phyloP scores from a whole-genome alignment of 2,329 filamentous ascomycete species.

The Bipolaris victoriae region DNA sequence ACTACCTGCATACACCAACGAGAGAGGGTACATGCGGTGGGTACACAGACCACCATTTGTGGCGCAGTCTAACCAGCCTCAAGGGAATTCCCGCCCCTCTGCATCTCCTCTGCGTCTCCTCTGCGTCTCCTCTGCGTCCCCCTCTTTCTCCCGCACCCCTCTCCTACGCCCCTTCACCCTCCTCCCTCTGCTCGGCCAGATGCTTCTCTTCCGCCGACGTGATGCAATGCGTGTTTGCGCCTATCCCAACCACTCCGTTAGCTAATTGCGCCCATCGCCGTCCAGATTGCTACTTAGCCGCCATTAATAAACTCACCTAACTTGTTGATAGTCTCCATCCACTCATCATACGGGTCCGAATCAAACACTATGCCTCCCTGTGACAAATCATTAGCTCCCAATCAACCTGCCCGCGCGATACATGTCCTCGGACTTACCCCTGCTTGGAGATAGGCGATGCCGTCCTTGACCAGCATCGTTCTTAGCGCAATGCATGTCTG shows the following conservation, averaged over 20 bases:
- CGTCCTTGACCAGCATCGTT: constrained; percentile 94
- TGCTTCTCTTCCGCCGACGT: constrained; percentile 78
- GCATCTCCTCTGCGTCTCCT: constrained; percentile 13
- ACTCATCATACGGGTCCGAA: constrained; percentile 88
- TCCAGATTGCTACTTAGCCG: background rate
- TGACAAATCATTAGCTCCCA: constrained; percentile 28
- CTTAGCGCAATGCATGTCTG: constrained; percentile 72
- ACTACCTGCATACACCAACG: too few species aligned
- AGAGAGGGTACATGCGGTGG: too few species aligned
- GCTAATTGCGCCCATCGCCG: constrained; percentile 14
- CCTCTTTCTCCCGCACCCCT: constrained; percentile 7
- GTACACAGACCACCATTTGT: constrained; percentile 15
- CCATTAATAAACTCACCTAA: constrained; percentile 58
- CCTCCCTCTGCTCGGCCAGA: constrained; percentile 54
- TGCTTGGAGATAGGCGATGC: constrained; percentile 86
- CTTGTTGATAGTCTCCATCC: constrained; percentile 97
- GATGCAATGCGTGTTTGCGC: constrained; percentile 86
- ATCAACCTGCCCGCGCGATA: constrained; percentile 20
- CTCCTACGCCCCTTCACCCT: constrained; percentile 20
- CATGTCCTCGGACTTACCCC: constrained; percentile 68
- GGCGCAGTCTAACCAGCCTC: constrained; percentile 40
- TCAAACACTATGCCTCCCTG: constrained; percentile 60
- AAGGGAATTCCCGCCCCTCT: constrained; percentile 33
- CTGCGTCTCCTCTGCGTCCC: constrained; percentile 9
- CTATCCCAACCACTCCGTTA: constrained; percentile 34